Evolutionary conservation across 768 basidiomycete species (phyloP), one percentile per base, ranked within the genome.

Genomic region (Boletus tomentosulus): DNA sequence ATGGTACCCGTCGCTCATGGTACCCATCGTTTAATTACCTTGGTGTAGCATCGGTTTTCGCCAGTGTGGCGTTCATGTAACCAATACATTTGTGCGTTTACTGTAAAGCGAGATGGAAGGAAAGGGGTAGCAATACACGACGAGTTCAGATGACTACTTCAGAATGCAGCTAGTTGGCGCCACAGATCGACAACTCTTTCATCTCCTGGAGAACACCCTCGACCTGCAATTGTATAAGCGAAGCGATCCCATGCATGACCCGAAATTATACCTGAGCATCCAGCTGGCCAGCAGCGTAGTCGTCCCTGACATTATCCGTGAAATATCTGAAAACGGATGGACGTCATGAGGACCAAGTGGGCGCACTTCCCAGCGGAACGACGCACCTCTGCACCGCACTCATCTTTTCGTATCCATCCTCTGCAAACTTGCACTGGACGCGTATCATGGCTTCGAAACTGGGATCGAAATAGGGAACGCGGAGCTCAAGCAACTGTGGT

Each of bases 371-470:
- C 0, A 30, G 16, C 6, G 19, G 33, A 35, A 4, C n/a, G 25
- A 43, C 48, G 19, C 57, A 92, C 86, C 92, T 76, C 71, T 99
- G 96, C 9, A 98, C 95, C 43, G 92, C 86, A 47, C 93, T 88
- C 48, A 98, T 82, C 73, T 94, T 97, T 74, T 98, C 94, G 68
- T 99, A 98, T 0, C 96, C 95, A 62, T 99, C 96, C 70, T 98
- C 92, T 0, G 96, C 95, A 66, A 98, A 98, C 66, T 95, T 94
- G 66, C 90, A 84, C 66, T 99, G 97, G 84, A 97, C 91, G 30
- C 97, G 83, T 59, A 94, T 93, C 96, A 98, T 98, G 44, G 96
- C 92, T 73, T 98, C 97, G 68, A 98, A 98, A 61, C 90, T 94
- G 5, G 97, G 97, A 70, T 98, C 97, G 58, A 98, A 95, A 78